Percentiles rank a stretch among this genome's conserved stretches.
phyloP scores from a whole-genome alignment of 2,329 filamentous ascomycete species.

The Macroventuria anomochaeta region DNA sequence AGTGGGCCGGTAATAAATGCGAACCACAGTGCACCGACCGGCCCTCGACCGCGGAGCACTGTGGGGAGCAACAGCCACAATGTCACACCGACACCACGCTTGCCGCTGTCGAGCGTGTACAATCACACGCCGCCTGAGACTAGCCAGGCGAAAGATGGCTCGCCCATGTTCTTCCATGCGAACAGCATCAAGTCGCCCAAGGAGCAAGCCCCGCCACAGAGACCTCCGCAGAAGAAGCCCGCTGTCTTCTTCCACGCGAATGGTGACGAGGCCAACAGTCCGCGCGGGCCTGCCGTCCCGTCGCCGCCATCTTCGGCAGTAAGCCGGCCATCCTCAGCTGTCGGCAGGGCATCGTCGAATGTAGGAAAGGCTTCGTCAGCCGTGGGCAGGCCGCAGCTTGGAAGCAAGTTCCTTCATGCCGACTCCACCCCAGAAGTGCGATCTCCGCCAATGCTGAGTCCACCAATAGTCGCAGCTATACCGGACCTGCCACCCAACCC shows the following conservation, averaged over 20 bases:
- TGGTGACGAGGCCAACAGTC: constrained; percentile 52
- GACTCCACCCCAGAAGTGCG: constrained; percentile 58
- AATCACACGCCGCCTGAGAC: constrained; percentile 35
- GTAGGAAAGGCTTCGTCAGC: constrained; percentile 18
- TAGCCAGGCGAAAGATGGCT: constrained; percentile 37
- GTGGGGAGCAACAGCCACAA: constrained; percentile 36
- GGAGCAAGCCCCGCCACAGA: constrained; percentile 37
- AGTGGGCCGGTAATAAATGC: constrained; percentile 32
- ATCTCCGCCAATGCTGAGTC: constrained; percentile 42
- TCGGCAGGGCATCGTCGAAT: constrained; percentile 9
- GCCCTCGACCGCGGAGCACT: constrained; percentile 49
- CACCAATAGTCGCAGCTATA: constrained; percentile 34
- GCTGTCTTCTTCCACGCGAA: constrained; percentile 61
- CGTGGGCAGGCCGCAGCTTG: constrained; percentile 29
- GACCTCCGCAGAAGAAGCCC: constrained; percentile 51
- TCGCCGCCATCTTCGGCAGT: constrained; percentile 47
- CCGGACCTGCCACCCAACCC: constrained; percentile 33
- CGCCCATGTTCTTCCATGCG: constrained; percentile 89
- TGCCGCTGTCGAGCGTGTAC: constrained; percentile 35
- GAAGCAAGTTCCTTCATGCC: constrained; percentile 75
- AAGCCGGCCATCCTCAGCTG: constrained; percentile 13
- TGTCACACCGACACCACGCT: constrained; percentile 31
- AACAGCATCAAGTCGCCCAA: constrained; percentile 66
- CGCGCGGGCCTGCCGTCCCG: constrained; percentile 27
- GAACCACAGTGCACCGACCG: constrained; percentile 27